phyloP scores from a whole-genome alignment of 495 filamentous ascomycete species.

The Aspergillus biplanus region DNA sequence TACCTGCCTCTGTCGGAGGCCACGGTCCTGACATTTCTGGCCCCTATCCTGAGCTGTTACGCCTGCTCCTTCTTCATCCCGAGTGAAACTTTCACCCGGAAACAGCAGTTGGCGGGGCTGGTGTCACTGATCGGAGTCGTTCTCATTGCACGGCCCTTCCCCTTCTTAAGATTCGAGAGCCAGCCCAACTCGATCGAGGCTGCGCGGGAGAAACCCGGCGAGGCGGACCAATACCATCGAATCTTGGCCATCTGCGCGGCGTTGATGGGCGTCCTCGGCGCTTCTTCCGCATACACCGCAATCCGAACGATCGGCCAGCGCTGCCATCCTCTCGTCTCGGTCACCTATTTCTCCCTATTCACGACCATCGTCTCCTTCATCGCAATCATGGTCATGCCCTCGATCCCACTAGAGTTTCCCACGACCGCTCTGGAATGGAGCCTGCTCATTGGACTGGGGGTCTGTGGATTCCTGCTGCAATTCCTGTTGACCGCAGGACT shows the following conservation, averaged over 20 bases:
- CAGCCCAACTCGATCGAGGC: constrained; percentile 18
- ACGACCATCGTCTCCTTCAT: constrained; percentile 67
- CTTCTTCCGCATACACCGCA: constrained; percentile 73
- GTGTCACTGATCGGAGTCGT: constrained; percentile 81
- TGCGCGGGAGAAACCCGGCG: constrained; percentile 31
- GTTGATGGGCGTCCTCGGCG: constrained; percentile 80
- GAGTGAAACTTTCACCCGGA: constrained; percentile 77
- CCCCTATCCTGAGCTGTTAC: constrained; percentile 81
- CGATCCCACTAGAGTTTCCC: constrained; percentile 67
- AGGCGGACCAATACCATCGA: constrained; percentile 60
- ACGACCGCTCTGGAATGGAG: constrained; percentile 65
- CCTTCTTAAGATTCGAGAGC: constrained; percentile 27
- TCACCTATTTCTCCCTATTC: constrained; percentile 82
- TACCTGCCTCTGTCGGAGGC: constrained; percentile 91
- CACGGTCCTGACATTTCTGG: constrained; percentile 89
- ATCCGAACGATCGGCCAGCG: constrained; percentile 85
- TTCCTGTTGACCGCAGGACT: constrained; percentile 84
- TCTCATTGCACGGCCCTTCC: constrained; percentile 78
- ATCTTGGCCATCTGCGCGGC: constrained; percentile 73
- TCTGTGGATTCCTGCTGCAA: constrained; percentile 85
- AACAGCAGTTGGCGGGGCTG: constrained; percentile 74
- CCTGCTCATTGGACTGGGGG: constrained; percentile 68
- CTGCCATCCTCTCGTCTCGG: constrained; percentile 81
- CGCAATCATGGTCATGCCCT: constrained; percentile 60
- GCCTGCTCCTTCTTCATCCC: constrained; percentile 74